A percentile compares a stretch with the other conserved stretches of the same genome.
Conservation (phyloP, 2,329 filamentous ascomycete genomes). For the Herpotrichia juniperi region DNA sequence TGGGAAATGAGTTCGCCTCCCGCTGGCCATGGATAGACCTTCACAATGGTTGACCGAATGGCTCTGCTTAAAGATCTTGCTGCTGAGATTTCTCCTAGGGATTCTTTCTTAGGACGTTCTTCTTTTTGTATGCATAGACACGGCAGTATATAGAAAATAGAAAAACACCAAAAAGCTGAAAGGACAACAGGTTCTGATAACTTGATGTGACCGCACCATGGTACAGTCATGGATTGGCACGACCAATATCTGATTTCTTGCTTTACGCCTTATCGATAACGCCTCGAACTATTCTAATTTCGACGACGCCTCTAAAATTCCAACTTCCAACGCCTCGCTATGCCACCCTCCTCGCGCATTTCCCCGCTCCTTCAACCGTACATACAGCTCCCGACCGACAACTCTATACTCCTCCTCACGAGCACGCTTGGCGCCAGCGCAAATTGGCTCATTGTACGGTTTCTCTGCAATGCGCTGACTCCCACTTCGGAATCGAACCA, state of each 20-base stretch:
- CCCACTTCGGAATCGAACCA: not conserved
- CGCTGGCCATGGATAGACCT: no score
- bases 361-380: conserved; percentile 71
- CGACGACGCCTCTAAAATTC: not conserved
- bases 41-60: no score
- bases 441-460: conserved; percentile 63
- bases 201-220: no score
- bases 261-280: conserved; percentile 9
- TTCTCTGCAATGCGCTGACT: conserved; percentile 55
- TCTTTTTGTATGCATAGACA: not conserved
- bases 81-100: no score
- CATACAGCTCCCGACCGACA: conserved; percentile 62
- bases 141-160: not conserved
- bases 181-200: not conserved
- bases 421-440: conserved; percentile 61
- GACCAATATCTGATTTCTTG: no score
- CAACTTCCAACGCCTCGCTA: conserved; percentile 11
- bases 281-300: no score
- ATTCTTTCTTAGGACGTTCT: no score
- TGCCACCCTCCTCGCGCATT: conserved; percentile 56
- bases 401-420: conserved; percentile 70
- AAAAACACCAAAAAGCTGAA: conserved; percentile 17
- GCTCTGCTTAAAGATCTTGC: no score
- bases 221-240: no score
- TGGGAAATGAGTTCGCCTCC: no score